Conservation (phyloP, 2,329 filamentous ascomycete genomes). For the Coleophoma eucalyptorum region DNA sequence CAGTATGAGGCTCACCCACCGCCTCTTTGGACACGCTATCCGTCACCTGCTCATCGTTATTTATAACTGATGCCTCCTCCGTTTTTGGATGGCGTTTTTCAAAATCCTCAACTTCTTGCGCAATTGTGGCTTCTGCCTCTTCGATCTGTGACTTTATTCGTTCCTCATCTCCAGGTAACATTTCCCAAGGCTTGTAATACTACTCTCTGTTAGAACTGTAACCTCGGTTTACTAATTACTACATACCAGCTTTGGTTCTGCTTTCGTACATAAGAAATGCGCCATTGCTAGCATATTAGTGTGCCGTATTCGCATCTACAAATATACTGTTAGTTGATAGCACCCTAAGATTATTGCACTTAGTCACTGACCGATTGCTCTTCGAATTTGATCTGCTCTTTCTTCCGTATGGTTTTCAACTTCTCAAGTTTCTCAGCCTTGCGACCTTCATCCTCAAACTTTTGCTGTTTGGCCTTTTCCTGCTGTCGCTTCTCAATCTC, state of each 20-base stretch:
- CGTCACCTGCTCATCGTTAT: constrained; percentile 19
- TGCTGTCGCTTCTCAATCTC: constrained; percentile 83
- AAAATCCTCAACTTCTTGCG: constrained; percentile 62
- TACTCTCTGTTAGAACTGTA: constrained; percentile 29
- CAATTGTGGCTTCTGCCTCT: constrained; percentile 59
- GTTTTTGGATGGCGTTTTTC: constrained; percentile 37
- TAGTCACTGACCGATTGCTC: constrained; percentile 63
- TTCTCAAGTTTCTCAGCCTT: constrained; percentile 63
- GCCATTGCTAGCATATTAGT: constrained; percentile 68
- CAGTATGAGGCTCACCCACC: constrained; percentile 40
- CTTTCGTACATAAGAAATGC: constrained; percentile 67
- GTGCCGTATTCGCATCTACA: constrained; percentile 63
- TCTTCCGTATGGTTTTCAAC: constrained; percentile 55
- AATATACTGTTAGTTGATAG: background rate
- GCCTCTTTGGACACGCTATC: constrained; percentile 30
- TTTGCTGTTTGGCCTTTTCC: constrained; percentile 70
- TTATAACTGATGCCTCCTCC: background rate
- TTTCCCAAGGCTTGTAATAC: constrained; percentile 85
- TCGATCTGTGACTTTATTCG: constrained; percentile 67
- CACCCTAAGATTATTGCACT: background rate
- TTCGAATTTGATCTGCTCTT: constrained; percentile 72
- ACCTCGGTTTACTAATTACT: background rate
- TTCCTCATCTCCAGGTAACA: constrained; percentile 64
- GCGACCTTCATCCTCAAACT: constrained; percentile 65
- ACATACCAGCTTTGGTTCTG: constrained; percentile 71